phyloP scores from a whole-genome alignment of 2,329 filamentous ascomycete genomes.

The Stemphylium vesicarium region DNA sequence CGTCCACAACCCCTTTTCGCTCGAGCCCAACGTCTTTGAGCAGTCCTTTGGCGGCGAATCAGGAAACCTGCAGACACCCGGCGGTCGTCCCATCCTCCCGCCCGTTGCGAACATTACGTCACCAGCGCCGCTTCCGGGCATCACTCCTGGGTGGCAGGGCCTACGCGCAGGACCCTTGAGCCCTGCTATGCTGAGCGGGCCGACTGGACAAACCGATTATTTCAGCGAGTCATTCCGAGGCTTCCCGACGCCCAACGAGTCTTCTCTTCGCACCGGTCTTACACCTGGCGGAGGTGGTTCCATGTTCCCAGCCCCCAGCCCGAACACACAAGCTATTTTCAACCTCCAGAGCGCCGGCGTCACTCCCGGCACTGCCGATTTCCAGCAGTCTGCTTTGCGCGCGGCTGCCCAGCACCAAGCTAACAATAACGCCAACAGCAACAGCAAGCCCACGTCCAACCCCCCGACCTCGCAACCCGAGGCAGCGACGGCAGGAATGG shows the following conservation, averaged over 20 bases:
- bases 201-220: conserved; percentile 75
- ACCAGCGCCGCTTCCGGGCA: conserved; percentile 77
- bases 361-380: conserved; percentile 90
- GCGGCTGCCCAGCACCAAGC: conserved; percentile 63
- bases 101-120: conserved; percentile 91
- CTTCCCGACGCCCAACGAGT: conserved; percentile 96
- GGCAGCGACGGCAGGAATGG: conserved; percentile 51
- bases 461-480: conserved; percentile 55
- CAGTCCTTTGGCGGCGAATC: conserved; percentile 75
- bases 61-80: conserved; percentile 71
- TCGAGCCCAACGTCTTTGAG: conserved; percentile 96
- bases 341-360: conserved; percentile 80
- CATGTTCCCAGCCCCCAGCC: conserved; percentile 94
- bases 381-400: conserved; percentile 89
- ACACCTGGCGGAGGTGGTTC: conserved; percentile 95
- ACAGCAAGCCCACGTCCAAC: conserved; percentile 50
- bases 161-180: conserved; percentile 91
- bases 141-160: conserved; percentile 83
- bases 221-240: conserved; percentile 84
- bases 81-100: conserved; percentile 76
- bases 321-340: conserved; percentile 83
- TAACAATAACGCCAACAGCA: conserved; percentile 28
- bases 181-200: conserved; percentile 95
- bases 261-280: conserved; percentile 85
- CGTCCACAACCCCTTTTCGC: conserved; percentile 63